Base-by-base conservation (phyloP, 2,329 filamentous ascomycete species). In the Zelopaecilomyces penicillatus region DNA sequence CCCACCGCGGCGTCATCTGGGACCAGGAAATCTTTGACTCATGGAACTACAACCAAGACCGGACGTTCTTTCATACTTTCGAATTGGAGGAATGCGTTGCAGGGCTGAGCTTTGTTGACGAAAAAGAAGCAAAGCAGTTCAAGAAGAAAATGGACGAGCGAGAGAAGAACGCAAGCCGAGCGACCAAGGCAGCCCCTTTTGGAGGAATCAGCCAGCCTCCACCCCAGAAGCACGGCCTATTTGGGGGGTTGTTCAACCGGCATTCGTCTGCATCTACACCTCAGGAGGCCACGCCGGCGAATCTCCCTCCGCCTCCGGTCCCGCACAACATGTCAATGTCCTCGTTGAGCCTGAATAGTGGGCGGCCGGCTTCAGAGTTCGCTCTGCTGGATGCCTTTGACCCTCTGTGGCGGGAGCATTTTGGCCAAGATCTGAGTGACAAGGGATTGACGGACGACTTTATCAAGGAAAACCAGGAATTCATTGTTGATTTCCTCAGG, bases 11-110 rank as follows among this genome's bases (percentile, higher is more conserved):
- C 46, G 89, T 96, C 41, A 84, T 96, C 58, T 96, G 88, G 88
- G 90, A 95, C 59, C 91, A 97, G 69, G 93, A 98, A 67, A 88
- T 98, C 57, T 98, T 95, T 69, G 91, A 98, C 56, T 82, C 82
- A 41, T 97, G 95, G 75, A 74, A 76, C 51, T 98, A 97, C 73
- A 95, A 96, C 67, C 91, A 96, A 61, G 93, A 98, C 64, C 83
- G 93, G 50, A 91, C 87, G 48, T 98, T 96, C 69, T 98, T 98
- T 68, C 90, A 97, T 67, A 89, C 87, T 5, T 98, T 98, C 62
- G 93, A 98, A 69, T 77, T 95, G 45, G 90, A 97, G 66, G 82
- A 94, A 51, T 97, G 89, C 58, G 70, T 94, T 49, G 93, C 89
- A 5, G 93, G 83, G 1, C 70, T 98, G 48, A 95, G 88, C 27